These are phyloP conservation scores for Sanghuangporus weigelae DNA, from an alignment of 1,284 basidiomycete genomes.

Conservation along the genomic window DNA sequence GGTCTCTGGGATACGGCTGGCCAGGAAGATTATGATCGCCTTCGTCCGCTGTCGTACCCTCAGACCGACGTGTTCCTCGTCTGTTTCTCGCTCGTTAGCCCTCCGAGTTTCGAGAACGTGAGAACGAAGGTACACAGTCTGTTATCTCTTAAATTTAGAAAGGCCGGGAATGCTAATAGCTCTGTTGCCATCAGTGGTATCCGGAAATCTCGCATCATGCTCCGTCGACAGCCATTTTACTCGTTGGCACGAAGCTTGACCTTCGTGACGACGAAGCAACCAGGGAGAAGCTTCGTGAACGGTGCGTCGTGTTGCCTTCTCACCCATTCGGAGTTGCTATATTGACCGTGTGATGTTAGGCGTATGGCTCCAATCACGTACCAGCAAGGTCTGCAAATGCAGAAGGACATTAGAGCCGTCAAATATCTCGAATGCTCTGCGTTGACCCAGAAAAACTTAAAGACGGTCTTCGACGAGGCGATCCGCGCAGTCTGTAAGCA, in stretches of 20 bases:
- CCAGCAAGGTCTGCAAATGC: slow-evolving; percentile 86
- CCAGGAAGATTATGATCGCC: slow-evolving; percentile 97
- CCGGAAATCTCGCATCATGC: slow-evolving; percentile 97
- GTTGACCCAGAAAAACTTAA: slow-evolving; percentile 94
- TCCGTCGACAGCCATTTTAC: slow-evolving; percentile 88
- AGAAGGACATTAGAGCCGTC: slow-evolving; percentile 90
- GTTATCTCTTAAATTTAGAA: slow-evolving; percentile 11
- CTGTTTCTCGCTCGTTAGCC: slow-evolving; percentile 97
- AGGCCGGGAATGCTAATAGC: slow-evolving; percentile 9
- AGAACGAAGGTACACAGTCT: slow-evolving; percentile 78
- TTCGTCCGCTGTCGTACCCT: slow-evolving; percentile 96
- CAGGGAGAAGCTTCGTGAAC: slow-evolving; percentile 88
- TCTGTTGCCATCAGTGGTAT: slow-evolving; percentile 66
- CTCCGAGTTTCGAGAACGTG: slow-evolving; percentile 98
- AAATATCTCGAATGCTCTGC: slow-evolving; percentile 98
- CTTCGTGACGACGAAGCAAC: slow-evolving; percentile 91
- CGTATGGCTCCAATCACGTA: slow-evolving; percentile 95
- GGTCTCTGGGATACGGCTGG: slow-evolving; percentile 99
- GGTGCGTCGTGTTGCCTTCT: slow-evolving; percentile 39
- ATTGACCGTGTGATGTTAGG: slow-evolving; percentile 36
- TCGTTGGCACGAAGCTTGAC: slow-evolving; percentile 98
- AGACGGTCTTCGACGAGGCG: slow-evolving; percentile 96
- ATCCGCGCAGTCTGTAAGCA: slow-evolving; percentile 87
- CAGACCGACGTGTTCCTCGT: slow-evolving; percentile 99
- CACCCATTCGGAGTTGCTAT: not conserved